Evolutionary conservation across 2,329 filamentous ascomycete species (phyloP), one percentile per base, ranked within the genome.

Genomic region (Botryotinia narcissicola): DNA sequence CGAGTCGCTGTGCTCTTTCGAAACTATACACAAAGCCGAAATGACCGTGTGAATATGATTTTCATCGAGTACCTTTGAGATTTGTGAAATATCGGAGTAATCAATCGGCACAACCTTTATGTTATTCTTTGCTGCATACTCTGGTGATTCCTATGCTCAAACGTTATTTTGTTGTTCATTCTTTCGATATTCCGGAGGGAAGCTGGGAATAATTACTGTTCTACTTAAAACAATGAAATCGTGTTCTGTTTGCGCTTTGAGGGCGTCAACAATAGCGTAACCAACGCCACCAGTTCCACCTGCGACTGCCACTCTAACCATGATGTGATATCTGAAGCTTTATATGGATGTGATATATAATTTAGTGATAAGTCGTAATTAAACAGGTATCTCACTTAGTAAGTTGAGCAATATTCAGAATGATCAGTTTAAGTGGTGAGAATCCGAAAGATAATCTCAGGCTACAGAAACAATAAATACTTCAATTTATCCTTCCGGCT

Each of bases 1-100:
- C 25, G 82, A 74, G 9, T 81, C 79, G 42, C 75, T 79, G 14
- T 77, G 79, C 1, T 78, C 74, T 18, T 82, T 77, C 37, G 60
- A 78, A 67, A 82, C 78, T 81, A 79, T 59, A 80, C 75, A 82
- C 78, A 83, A 78, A 46, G 81, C 76, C 51, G 80, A 83, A 59
- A 83, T 81, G 29, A 83, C 78, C 29, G 79, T 78, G 32, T 78
- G 70, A 44, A 81, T 76, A n/a, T 76, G 75, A 35, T 75, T 35
- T 51, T 72, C 67, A 59, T 76, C 73, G 20, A 76, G 59, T 25
- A 63, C 46, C 51, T 69, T 72, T 68, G 64, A 46, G 22, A 51
- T 68, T 35, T 46, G 42, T 37, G 29, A 22, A 22, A 57, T 3
- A 37, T 68, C 46, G 46, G 64, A 46, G 37, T 68, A 68, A 57